Conservation (phyloP, 2,329 filamentous ascomycete species). For the Fusarium armeniacum region DNA sequence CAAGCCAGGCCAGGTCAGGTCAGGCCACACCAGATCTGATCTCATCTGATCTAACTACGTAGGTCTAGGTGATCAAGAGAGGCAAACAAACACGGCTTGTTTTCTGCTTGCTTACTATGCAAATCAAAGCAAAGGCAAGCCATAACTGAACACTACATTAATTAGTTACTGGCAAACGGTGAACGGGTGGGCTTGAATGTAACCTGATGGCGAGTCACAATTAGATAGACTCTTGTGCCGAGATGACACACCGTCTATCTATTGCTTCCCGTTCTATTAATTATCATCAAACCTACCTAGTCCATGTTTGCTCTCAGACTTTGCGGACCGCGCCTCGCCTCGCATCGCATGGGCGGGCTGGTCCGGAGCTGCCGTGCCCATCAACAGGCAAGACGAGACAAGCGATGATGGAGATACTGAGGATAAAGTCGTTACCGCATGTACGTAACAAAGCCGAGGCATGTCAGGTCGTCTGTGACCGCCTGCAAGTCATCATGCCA, state of each 20-base stretch:
- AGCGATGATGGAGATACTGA: slow-evolving; percentile 12
- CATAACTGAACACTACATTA: slow-evolving; percentile 11
- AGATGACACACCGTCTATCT: slow-evolving; percentile 28
- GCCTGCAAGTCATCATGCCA: slow-evolving; percentile 23
- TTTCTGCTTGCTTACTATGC: slow-evolving; percentile 4
- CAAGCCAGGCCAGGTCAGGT: not conserved
- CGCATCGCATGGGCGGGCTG: slow-evolving; percentile 25
- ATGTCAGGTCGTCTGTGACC: slow-evolving; percentile 14
- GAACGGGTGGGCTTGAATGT: slow-evolving; percentile 9
- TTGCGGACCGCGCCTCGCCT: slow-evolving; percentile 35
- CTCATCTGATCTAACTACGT: not conserved
- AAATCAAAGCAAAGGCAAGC: slow-evolving; percentile 9
- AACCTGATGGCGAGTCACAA: slow-evolving; percentile 18
- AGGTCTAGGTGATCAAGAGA: not conserved
- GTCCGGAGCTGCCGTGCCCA: slow-evolving; percentile 36
- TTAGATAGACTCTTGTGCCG: slow-evolving; percentile 34
- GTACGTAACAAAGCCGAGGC: slow-evolving; percentile 19
- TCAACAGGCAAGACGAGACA: slow-evolving; percentile 8
- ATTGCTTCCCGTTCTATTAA: not conserved
- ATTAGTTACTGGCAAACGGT: slow-evolving; percentile 14
- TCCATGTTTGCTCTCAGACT: slow-evolving; percentile 30
- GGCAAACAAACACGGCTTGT: slow-evolving; percentile 14
- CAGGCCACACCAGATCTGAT: not conserved
- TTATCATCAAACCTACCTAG: slow-evolving; percentile 1
- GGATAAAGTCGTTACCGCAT: not conserved